A percentile compares a stretch with the other conserved stretches of the same genome.
Conservation (phyloP, 352 stramenopile species). For the Phytopythium montanum region DNA sequence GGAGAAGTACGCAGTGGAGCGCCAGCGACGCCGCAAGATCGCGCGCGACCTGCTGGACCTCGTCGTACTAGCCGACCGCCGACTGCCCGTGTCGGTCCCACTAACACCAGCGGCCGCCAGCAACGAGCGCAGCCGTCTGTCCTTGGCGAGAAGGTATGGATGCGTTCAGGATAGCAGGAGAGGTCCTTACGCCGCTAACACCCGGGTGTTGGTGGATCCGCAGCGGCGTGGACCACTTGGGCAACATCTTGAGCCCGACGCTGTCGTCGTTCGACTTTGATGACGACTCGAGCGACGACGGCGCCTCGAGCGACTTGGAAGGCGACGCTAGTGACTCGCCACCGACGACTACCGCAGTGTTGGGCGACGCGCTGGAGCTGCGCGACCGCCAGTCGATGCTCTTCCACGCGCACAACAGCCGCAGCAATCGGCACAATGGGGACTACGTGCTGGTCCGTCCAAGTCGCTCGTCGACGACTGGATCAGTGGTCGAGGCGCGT, state of each 20-base stretch:
- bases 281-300: slow-evolving; percentile 50
- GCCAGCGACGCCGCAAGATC: slow-evolving; percentile 57
- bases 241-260: slow-evolving; percentile 70
- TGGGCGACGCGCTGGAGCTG: slow-evolving; percentile 14
- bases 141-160: slow-evolving; percentile 38
- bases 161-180: not conserved
- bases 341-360: not conserved
- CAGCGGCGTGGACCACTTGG: slow-evolving; percentile 46
- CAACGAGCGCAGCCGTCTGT: slow-evolving; percentile 6
- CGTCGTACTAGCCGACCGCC: slow-evolving; percentile 38
- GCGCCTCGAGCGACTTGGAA: slow-evolving; percentile 12
- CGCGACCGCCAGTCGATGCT: slow-evolving; percentile 29
- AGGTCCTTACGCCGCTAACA: not conserved
- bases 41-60: slow-evolving; percentile 62
- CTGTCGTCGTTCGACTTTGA: slow-evolving; percentile 87
- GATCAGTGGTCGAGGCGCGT: slow-evolving; percentile 27
- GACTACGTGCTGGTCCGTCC: slow-evolving; percentile 22
- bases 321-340: slow-evolving; percentile 13
- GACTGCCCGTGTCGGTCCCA: slow-evolving; percentile 15
- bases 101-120: not conserved
- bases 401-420: slow-evolving; percentile 18
- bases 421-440: not conserved
- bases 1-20: slow-evolving; percentile 76
- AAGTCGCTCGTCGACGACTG: slow-evolving; percentile 57
- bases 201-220: not conserved